A percentile compares a stretch with the other conserved stretches of the same genome.
Conservation (phyloP, 2,329 filamentous ascomycete species). For the Trichophyton rubrum region DNA sequence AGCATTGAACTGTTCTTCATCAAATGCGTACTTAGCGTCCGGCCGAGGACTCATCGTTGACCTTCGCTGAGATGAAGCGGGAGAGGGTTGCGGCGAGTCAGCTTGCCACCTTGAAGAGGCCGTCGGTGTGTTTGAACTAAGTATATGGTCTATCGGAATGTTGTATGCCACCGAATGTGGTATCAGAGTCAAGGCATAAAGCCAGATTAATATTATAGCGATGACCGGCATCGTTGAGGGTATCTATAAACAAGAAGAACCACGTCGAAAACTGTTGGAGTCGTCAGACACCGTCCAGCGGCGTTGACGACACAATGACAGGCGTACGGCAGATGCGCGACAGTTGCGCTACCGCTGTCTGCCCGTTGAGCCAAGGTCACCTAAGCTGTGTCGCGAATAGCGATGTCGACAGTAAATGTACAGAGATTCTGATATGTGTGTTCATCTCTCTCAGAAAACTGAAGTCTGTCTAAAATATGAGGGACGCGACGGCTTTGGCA, state of each 20-base stretch:
- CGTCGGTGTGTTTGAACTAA: not conserved
- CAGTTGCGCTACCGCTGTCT: not conserved
- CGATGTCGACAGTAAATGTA: not conserved
- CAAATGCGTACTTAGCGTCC: constrained; percentile 8
- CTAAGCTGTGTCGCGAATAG: not conserved
- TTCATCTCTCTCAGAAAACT: not conserved
- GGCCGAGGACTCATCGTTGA: not conserved
- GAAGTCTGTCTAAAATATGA: not conserved
- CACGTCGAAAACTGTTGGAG: not conserved
- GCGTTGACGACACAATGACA: constrained; percentile 4
- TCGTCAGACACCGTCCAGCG: constrained; percentile 10
- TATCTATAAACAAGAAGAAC: constrained; percentile 2
- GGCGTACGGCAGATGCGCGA: not conserved
- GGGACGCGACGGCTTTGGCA: not conserved
- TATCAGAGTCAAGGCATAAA: constrained; percentile 5
- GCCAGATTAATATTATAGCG: constrained; percentile 6
- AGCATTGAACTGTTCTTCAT: constrained; percentile 19
- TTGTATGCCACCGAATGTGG: constrained; percentile 2
- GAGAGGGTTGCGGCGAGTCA: not conserved
- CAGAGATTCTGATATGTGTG: not conserved
- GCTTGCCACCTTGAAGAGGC: not conserved
- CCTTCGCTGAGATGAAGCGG: not conserved
- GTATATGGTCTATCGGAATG: not conserved
- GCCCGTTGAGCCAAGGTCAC: not conserved
- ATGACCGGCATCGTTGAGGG: constrained; percentile 10